A percentile compares a stretch with the other conserved stretches of the same genome.
phyloP scores from a whole-genome alignment of 2,329 filamentous ascomycete genomes.

The Drechslerella coelobrocha region DNA sequence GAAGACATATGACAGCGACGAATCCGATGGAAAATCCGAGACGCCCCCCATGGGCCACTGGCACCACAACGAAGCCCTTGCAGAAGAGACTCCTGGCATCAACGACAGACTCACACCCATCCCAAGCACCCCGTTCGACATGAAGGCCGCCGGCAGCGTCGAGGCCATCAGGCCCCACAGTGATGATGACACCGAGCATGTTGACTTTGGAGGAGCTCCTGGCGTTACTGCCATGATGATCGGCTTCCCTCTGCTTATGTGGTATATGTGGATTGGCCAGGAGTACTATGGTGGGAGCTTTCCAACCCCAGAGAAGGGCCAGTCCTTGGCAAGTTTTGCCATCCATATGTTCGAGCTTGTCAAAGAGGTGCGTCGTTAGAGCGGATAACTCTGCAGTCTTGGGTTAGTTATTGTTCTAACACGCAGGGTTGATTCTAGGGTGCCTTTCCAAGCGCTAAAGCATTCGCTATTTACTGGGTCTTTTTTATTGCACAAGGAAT shows the following conservation, averaged over 20 bases:
- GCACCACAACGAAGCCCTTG: constrained; percentile 50
- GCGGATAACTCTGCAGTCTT: background rate
- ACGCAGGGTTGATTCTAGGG: constrained; percentile 59
- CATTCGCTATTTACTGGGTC: constrained; percentile 93
- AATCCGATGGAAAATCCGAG: constrained; percentile 55
- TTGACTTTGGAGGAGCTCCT: constrained; percentile 86
- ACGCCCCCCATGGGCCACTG: constrained; percentile 36
- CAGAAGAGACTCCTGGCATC: constrained; percentile 59
- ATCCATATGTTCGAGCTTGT: constrained; percentile 73
- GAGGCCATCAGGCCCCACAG: constrained; percentile 54
- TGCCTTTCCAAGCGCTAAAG: constrained; percentile 80
- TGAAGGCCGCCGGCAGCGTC: constrained; percentile 44
- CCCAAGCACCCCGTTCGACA: constrained; percentile 40
- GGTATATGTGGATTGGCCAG: constrained; percentile 98
- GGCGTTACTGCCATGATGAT: constrained; percentile 87
- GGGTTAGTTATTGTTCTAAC: background rate
- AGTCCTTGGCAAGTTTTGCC: constrained; percentile 75
- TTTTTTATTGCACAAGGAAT: constrained; percentile 85
- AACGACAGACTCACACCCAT: constrained; percentile 41
- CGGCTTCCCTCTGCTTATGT: constrained; percentile 93
- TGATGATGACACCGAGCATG: constrained; percentile 60
- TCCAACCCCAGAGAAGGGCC: constrained; percentile 70
- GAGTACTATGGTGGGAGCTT: constrained; percentile 88
- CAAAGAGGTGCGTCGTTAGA: constrained; percentile 64
- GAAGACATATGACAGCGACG: constrained; percentile 56